A percentile compares a stretch with the other conserved stretches of the same genome.
These are phyloP conservation scores for Polymyxa betae DNA, from an alignment of 208 protist genomes.

Conservation along the genomic window DNA sequence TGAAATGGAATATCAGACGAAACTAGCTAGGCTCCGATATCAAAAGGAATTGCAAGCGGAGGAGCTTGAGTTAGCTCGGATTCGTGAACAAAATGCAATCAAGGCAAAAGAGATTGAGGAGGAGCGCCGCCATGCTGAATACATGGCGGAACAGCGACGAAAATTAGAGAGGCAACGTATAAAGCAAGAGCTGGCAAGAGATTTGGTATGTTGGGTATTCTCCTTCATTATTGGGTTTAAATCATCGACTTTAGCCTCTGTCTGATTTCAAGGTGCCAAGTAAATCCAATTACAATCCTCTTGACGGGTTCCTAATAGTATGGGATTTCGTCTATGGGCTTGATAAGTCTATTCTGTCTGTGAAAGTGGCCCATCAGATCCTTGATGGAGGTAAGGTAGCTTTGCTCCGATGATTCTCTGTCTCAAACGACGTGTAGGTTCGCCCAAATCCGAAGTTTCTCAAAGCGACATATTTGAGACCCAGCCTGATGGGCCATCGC, in stretches of 20 bases:
- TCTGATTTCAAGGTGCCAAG: neutral
- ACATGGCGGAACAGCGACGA: neutral
- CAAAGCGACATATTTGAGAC: neutral
- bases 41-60: neutral
- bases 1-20: slow-evolving; percentile 38
- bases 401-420: neutral
- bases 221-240: neutral
- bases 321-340: slow-evolving; percentile 50
- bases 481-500: slow-evolving; percentile 18
- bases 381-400: slow-evolving; percentile 5
- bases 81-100: neutral
- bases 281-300: neutral
- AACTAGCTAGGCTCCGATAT: neutral
- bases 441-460: neutral
- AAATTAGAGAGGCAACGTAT: slow-evolving; percentile 35
- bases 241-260: neutral
- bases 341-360: neutral
- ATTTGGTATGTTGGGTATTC: neutral
- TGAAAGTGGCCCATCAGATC: neutral
- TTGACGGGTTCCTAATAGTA: neutral
- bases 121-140: neutral
- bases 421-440: neutral
- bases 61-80: neutral
- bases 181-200: neutral
- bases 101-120: slow-evolving; percentile 4